Conservation (phyloP, 176 grass and related monocot species). For the Oryza meridionalis region DNA sequence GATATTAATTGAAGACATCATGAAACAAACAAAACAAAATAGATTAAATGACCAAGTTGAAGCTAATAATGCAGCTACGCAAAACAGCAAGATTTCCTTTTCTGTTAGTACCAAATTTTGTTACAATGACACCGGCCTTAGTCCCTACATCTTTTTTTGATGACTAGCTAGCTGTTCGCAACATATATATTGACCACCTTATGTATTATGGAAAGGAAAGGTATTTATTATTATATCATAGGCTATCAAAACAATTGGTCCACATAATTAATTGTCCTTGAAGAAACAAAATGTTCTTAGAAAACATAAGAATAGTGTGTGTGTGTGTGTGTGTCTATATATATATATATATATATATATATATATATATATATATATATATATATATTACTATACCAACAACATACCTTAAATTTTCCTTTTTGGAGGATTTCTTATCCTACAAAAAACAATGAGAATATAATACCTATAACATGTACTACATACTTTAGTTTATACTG, state of each 20-base stretch:
- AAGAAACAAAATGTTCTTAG: not conserved
- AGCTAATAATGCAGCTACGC: not conserved
- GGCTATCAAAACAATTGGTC: too few relatives aligned
- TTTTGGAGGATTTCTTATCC: not conserved
- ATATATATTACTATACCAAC: too few relatives aligned
- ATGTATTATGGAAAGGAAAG: not conserved
- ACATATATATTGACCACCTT: not conserved
- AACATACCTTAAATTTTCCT: not conserved
- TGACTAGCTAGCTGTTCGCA: not conserved
- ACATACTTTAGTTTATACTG: not conserved
- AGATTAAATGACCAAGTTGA: not conserved
- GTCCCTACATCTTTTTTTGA: not conserved
- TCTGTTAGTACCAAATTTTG: not conserved
- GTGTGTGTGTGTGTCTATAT: too few relatives aligned
- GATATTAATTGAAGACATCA: not conserved
- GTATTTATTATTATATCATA: not conserved
- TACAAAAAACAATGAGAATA: not conserved
- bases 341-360: too few relatives aligned
- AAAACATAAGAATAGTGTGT: not conserved
- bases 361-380: too few relatives aligned
- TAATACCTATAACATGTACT: not conserved
- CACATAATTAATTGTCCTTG: not conserved
- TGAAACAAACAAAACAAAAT: not conserved
- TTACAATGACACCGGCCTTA: not conserved
- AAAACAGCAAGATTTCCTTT: not conserved